Conservation (phyloP, 257 asterid species). For the Ligustrum vulgare region DNA sequence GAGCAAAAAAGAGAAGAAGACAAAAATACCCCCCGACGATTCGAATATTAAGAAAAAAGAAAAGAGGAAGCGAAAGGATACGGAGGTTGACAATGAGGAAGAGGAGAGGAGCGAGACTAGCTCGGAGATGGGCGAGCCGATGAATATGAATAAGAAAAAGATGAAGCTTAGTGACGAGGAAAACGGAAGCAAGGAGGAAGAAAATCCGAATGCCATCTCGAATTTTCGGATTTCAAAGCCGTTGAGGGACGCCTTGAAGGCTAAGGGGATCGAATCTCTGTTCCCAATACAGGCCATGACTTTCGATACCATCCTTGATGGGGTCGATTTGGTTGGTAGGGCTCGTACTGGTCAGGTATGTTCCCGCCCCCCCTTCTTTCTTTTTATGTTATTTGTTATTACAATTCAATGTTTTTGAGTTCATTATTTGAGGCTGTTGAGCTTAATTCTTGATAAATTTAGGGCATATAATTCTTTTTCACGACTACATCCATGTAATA, state of each 20-base stretch:
- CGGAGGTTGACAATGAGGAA: constrained; percentile 39
- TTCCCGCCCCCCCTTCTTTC: no score
- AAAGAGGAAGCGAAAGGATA: constrained; percentile 71
- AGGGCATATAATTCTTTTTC: no score
- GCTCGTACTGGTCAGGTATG: constrained; percentile 36
- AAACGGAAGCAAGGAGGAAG: constrained; percentile 31
- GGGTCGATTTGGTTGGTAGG: constrained; percentile 86
- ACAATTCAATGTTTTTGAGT: background rate
- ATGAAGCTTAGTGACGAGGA: constrained; percentile 33
- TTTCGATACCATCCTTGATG: constrained; percentile 64
- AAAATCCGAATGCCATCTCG: constrained; percentile 54
- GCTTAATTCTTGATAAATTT: background rate
- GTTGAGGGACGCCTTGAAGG: constrained; percentile 51
- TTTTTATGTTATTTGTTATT: no score
- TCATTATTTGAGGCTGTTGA: background rate
- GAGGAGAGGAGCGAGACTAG: constrained; percentile 76
- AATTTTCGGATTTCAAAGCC: constrained; percentile 73
- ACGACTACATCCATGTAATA: no score
- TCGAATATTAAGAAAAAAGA: constrained; percentile 42
- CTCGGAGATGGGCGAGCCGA: constrained; percentile 72
- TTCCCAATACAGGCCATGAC: constrained; percentile 94
- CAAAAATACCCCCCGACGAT: constrained; percentile 48
- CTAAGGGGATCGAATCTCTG: constrained; percentile 63
- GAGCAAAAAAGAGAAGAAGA: constrained; percentile 63
- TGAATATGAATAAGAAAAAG: constrained; percentile 50